Conservation (phyloP, 2,329 filamentous ascomycete genomes). For the Emydomyces testavorans region DNA sequence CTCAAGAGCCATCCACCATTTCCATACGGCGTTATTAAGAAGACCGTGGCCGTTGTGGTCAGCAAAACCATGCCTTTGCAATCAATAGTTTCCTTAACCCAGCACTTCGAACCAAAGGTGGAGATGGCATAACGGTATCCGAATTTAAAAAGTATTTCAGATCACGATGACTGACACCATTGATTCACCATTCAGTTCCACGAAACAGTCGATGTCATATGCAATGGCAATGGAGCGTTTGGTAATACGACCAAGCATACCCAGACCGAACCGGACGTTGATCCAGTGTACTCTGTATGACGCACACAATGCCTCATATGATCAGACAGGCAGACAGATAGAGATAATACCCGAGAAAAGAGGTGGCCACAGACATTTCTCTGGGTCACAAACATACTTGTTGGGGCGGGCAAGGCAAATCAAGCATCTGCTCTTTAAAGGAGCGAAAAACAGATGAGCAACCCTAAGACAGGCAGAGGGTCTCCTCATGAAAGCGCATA, state of each 20-base stretch:
- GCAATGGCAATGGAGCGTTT: constrained; percentile 20
- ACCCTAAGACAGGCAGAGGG: too few species aligned
- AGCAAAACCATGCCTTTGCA: constrained; percentile 24
- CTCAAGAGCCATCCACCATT: constrained; percentile 18
- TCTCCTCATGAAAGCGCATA: too few species aligned
- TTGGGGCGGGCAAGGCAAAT: constrained; percentile 34
- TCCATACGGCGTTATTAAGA: constrained; percentile 25
- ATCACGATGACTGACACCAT: constrained; percentile 30
- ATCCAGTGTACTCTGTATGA: constrained; percentile 23
- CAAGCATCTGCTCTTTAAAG: too few species aligned
- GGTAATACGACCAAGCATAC: constrained; percentile 20
- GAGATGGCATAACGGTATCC: constrained; percentile 26
- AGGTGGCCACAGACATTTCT: constrained; percentile 27
- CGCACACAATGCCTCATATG: constrained; percentile 24
- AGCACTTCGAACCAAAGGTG: constrained; percentile 26
- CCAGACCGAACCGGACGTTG: constrained; percentile 24
- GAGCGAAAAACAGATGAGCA: too few species aligned
- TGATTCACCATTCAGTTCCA: constrained; percentile 23
- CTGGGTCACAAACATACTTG: constrained; percentile 32
- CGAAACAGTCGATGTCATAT: constrained; percentile 23
- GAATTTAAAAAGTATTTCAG: constrained; percentile 30
- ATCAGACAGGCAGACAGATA: constrained; percentile 20
- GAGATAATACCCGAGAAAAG: constrained; percentile 20
- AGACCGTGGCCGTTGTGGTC: constrained; percentile 21
- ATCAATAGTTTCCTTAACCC: constrained; percentile 29